These are phyloP conservation scores for Mortierella polycephala DNA, from an alignment of 371 early-diverging fungal genomes.

Conservation along the genomic window DNA sequence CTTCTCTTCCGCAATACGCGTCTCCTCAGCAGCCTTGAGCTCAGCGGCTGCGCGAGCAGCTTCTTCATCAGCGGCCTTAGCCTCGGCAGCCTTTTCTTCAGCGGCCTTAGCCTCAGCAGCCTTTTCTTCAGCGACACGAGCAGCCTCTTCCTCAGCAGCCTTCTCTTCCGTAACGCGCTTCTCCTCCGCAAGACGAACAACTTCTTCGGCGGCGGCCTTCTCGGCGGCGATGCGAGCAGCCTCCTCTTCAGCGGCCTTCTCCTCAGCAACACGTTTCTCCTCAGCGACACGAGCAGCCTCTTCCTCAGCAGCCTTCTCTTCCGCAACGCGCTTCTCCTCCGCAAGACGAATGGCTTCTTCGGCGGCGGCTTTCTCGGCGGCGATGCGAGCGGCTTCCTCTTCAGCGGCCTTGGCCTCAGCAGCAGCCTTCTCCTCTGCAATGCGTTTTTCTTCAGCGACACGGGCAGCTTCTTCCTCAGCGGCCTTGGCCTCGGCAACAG, in stretches of 20 bases:
- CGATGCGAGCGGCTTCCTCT: slow-evolving; percentile 1
- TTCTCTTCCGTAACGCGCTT: slow-evolving; percentile 21
- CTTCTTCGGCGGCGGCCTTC: slow-evolving; percentile 27
- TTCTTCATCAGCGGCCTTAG: slow-evolving; percentile 61
- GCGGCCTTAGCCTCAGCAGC: slow-evolving; percentile 58
- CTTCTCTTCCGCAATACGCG: slow-evolving; percentile 54
- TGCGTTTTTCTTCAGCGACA: slow-evolving; percentile 17
- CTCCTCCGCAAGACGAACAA: slow-evolving; percentile 24
- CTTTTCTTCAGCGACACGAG: slow-evolving; percentile 53
- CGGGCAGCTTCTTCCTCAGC: slow-evolving; percentile 30
- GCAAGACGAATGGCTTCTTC: slow-evolving; percentile 2
- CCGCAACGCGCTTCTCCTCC: slow-evolving; percentile 6
- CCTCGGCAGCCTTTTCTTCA: slow-evolving; percentile 57
- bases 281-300: slow-evolving; percentile 27
- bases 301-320: slow-evolving; percentile 9
- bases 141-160: slow-evolving; percentile 16
- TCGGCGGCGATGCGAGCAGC: slow-evolving; percentile 33
- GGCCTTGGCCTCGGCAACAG: slow-evolving; percentile 18
- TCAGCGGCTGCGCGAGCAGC: slow-evolving; percentile 34
- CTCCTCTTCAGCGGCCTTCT: slow-evolving; percentile 25
- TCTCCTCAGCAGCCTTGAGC: slow-evolving; percentile 55
- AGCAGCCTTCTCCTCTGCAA: slow-evolving; percentile 3
- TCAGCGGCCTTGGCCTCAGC: slow-evolving; percentile 4
- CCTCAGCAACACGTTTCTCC: slow-evolving; percentile 13
- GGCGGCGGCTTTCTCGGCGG: slow-evolving; percentile 3